Conservation (phyloP, 129 eudicot genomes). For the Lonicera japonica region DNA sequence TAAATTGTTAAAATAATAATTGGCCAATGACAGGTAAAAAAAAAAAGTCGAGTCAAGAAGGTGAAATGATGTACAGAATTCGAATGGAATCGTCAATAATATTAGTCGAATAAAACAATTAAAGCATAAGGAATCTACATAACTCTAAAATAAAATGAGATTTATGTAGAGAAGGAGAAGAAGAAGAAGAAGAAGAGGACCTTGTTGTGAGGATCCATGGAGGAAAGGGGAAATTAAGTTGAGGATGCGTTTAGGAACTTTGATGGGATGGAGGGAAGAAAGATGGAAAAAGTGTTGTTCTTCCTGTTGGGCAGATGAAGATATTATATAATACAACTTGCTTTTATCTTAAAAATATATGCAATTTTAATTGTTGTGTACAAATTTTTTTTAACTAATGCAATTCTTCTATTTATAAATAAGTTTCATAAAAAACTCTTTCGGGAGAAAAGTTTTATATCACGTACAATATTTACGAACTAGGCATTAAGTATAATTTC, state of each 20-base stretch:
- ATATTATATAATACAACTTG: too few relatives aligned
- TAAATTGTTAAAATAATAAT: too few relatives aligned
- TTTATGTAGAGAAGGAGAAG: not conserved
- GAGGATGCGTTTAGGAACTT: constrained; percentile 38
- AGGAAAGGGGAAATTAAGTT: constrained; percentile 9
- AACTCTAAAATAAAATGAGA: not conserved
- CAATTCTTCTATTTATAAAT: too few relatives aligned
- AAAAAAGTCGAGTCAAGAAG: not conserved
- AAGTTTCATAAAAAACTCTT: too few relatives aligned
- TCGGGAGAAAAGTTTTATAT: too few relatives aligned
- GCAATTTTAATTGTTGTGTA: too few relatives aligned
- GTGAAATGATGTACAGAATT: not conserved
- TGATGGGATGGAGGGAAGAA: constrained; percentile 33
- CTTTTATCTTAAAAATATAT: not conserved
- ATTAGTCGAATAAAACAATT: not conserved
- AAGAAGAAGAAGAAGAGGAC: constrained; percentile 20
- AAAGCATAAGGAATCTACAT: not conserved
- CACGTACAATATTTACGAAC: too few relatives aligned
- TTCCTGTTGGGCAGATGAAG: constrained; percentile 7
- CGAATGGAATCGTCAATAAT: not conserved
- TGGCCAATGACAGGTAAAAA: not conserved
- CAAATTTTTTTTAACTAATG: too few relatives aligned
- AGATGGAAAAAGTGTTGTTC: constrained; percentile 31
- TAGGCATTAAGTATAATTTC: too few relatives aligned
- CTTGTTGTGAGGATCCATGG: constrained; percentile 86